A percentile compares a stretch with the other conserved stretches of the same genome.
Evolutionary conservation across 1,139 yeast species (phyloP).

Genomic region (Magnusiomyces tetraspermus): DNA sequence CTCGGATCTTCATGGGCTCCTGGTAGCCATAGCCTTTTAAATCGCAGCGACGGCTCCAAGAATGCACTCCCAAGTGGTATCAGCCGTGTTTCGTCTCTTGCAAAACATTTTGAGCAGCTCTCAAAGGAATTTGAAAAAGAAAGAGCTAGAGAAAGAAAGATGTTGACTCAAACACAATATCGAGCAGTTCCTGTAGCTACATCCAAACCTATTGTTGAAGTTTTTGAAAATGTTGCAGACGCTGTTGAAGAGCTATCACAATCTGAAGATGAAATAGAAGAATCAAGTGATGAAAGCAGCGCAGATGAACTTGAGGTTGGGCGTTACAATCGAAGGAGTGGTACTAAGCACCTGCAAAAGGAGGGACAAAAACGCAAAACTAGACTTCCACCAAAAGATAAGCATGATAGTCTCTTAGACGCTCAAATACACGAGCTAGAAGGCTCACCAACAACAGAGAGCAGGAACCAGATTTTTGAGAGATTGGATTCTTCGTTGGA

Average conservation of each 20-base stretch:
- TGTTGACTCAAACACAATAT: slow-evolving; percentile 51
- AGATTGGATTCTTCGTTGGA: no score
- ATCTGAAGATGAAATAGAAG: slow-evolving; percentile 27
- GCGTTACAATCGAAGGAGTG: no score
- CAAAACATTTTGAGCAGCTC: slow-evolving; percentile 62
- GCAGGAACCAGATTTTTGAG: no score
- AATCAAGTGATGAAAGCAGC: background rate
- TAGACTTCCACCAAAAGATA: no score
- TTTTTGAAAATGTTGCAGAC: slow-evolving; percentile 80
- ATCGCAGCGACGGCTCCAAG: background rate
- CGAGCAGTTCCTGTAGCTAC: slow-evolving; percentile 68
- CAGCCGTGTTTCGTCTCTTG: slow-evolving; percentile 31
- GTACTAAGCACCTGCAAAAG: background rate
- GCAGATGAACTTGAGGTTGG: background rate
- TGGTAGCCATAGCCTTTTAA: background rate
- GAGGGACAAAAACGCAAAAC: no score
- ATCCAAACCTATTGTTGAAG: slow-evolving; percentile 83
- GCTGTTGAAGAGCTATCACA: slow-evolving; percentile 50
- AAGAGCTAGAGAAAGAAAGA: slow-evolving; percentile 67
- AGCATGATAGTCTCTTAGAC: no score
- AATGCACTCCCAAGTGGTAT: background rate
- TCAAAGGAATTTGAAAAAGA: slow-evolving; percentile 82
- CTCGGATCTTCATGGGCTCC: slow-evolving; percentile 1
- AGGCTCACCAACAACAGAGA: no score
- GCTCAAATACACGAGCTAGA: no score